Evolutionary conservation across 1,284 basidiomycete species (phyloP).

Genomic region (Trichosporon sp.): DNA sequence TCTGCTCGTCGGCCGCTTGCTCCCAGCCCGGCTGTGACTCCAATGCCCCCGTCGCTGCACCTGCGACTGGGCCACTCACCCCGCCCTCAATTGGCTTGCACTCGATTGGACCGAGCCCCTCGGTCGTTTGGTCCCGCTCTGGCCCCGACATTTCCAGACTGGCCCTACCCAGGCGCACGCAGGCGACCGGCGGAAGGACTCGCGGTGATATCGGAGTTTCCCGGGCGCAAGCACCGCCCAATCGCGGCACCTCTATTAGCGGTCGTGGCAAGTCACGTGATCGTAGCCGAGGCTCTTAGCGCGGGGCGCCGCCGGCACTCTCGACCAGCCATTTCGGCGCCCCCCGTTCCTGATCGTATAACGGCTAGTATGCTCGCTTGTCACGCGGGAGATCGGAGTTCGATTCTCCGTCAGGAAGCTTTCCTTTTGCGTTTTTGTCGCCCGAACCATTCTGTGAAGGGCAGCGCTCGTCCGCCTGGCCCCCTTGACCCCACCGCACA

Average conservation of each 20-base stretch:
- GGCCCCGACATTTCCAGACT: slow-evolving; percentile 2
- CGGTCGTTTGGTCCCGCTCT: neutral
- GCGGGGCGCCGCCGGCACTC: neutral
- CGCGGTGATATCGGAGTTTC: slow-evolving; percentile 6
- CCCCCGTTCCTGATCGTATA: neutral
- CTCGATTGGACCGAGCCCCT: neutral
- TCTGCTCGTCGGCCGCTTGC: neutral
- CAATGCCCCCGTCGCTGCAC: neutral
- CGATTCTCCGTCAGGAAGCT: neutral
- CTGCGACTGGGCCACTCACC: neutral
- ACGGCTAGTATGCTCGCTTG: neutral
- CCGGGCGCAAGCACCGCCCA: neutral
- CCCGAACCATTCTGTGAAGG: neutral
- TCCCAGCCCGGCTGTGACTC: neutral
- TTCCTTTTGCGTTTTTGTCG: neutral
- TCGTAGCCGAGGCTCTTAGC: neutral
- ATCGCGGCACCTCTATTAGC: neutral
- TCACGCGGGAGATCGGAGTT: neutral
- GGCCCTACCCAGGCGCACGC: neutral
- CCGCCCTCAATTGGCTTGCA: neutral
- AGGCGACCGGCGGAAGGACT: neutral
- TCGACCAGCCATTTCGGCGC: neutral
- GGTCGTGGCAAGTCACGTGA: neutral
- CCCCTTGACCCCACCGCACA: neutral
- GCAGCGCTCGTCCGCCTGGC: too few relatives aligned